Percentiles rank a stretch among this genome's conserved stretches.
Conservation (phyloP, 108 stramenopile species). For the Stephanodiscus triporus region DNA sequence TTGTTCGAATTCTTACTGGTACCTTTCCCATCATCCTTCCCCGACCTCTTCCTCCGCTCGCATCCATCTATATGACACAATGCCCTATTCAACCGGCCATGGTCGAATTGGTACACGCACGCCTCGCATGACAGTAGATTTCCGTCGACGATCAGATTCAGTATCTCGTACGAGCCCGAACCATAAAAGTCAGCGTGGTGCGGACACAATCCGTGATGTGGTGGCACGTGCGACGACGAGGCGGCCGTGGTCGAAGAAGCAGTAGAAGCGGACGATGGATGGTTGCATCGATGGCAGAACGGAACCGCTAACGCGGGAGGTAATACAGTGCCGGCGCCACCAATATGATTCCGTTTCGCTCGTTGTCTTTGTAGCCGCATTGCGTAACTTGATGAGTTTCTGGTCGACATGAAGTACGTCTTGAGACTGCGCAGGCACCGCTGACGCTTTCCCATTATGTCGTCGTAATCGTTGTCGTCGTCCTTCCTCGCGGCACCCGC, state of each 20-base stretch:
- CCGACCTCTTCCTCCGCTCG: constrained; percentile 15
- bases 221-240: not conserved
- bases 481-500: not conserved
- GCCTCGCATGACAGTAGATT: constrained; percentile 29
- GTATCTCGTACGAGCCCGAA: constrained; percentile 49
- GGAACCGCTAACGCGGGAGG: constrained; percentile 13
- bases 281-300: constrained; percentile 36
- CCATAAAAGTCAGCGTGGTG: constrained; percentile 38
- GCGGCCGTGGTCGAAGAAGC: not conserved
- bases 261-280: not conserved
- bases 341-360: not conserved
- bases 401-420: constrained; percentile 46
- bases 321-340: not conserved
- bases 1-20: not conserved
- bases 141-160: constrained; percentile 43
- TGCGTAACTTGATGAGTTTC: constrained; percentile 37
- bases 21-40: not conserved
- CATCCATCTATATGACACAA: constrained; percentile 33
- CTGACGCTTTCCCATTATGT: not conserved
- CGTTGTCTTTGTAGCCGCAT: not conserved
- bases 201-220: constrained; percentile 46
- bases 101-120: constrained; percentile 37
- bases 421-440: constrained; percentile 35
- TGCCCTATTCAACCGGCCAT: constrained; percentile 38
- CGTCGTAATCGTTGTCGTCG: not conserved